Evolutionary conservation across 768 basidiomycete genomes (phyloP), one percentile per base, ranked within the genome.

Genomic region (Hericium erinaceus): DNA sequence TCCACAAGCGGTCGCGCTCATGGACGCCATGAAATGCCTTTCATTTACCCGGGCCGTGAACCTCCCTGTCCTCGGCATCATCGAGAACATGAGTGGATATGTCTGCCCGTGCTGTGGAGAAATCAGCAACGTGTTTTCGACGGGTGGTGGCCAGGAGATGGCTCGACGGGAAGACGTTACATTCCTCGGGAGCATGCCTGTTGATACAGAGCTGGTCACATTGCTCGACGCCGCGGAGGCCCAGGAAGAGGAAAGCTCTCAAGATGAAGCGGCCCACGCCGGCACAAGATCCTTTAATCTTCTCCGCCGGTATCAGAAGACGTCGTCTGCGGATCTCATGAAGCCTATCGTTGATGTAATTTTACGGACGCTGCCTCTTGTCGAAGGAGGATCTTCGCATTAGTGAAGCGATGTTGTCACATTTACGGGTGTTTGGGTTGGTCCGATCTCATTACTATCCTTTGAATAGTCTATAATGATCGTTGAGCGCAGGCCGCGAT

Each of bases 21-120:
- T 91, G 72, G 97, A 98, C 72, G 91, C 89, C 50, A 85, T 93
- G 77, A 98, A 98, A 73, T 97, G 93, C 64, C 80, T 98, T 58
- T 95, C 94, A 41, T 99, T 99, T 73, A 91, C 95, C 13, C 88
- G 88, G 16, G 82, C 91, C 9, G 89, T 94, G 62, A 80, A 82
- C 53, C 75, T 98, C 12, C 93, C 88, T 13, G 85, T 99, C 39
- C 74, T 95, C 57, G 97, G 97, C 9, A 70, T 99, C 52, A 85
- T 99, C 64, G 97, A 98, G 69, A 99, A 98, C 73, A 98, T 98
- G 97, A 90, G 92, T 62, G 97, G 97, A 52, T 98, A 97, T 72
- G 89, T 88, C 18, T 98, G 95, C 67, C 97, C 97, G 48, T 97
- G 95, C 68, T 98, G 97, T 68, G 92, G 92, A 15, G 95, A 98